Evolutionary conservation across 1,284 basidiomycete species (phyloP).

Genomic region (Rhodotorula sp.): DNA sequence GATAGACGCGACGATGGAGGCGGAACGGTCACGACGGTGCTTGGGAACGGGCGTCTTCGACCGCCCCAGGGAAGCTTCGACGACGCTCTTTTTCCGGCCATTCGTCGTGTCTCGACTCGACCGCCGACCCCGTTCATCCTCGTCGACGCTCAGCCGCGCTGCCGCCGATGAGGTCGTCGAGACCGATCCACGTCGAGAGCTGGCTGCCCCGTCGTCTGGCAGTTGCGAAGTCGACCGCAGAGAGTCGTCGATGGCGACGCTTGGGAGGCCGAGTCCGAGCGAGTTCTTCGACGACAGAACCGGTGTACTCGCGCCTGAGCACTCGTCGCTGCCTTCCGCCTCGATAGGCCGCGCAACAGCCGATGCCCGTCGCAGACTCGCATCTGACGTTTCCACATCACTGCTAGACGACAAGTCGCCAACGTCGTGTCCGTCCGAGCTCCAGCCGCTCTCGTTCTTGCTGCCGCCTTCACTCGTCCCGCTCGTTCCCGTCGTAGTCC

Average conservation of each 20-base stretch:
- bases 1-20: conserved; percentile 14
- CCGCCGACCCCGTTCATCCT: conserved; percentile 9
- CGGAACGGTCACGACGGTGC: neutral
- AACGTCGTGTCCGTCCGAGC: neutral
- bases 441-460: conserved; percentile 1
- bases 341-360: neutral
- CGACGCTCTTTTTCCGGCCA: neutral
- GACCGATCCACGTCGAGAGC: neutral
- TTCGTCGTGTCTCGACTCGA: neutral
- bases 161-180: conserved; percentile 3
- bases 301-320: neutral
- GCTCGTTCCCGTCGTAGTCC: conserved; percentile 2
- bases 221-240: neutral
- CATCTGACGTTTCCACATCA: neutral
- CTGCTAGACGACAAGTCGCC: neutral
- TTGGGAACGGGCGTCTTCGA: conserved; percentile 24
- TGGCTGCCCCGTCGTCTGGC: neutral
- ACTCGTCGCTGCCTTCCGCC: neutral
- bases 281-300: neutral
- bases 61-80: conserved; percentile 3
- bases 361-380: neutral
- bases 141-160: neutral
- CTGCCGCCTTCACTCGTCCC: conserved; percentile 1
- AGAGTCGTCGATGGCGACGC: neutral
- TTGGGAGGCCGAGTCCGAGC: neutral